These are phyloP conservation scores for Eucalyptus erythrocorys DNA, from an alignment of 345 rosid species.

Conservation along the genomic window DNA sequence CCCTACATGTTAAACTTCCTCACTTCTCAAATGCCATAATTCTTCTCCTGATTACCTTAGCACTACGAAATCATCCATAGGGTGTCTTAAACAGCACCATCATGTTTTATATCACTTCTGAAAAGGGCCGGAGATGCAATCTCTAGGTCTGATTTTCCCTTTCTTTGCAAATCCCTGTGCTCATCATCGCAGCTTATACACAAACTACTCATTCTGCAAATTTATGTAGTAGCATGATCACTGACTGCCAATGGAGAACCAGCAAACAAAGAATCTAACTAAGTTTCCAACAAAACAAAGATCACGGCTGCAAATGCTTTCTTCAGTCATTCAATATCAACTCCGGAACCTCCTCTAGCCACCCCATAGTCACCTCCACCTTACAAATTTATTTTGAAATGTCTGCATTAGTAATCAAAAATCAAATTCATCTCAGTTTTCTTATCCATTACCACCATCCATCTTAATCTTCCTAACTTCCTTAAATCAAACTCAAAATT, in stretches of 20 bases:
- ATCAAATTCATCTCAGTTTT: background rate
- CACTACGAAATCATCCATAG: background rate
- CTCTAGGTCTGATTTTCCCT: background rate
- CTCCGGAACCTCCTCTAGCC: background rate
- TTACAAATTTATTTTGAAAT: background rate
- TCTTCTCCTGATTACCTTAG: background rate
- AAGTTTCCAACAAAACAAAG: background rate
- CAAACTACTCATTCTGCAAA: background rate
- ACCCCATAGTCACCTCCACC: background rate
- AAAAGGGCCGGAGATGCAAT: background rate
- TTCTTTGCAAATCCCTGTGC: background rate
- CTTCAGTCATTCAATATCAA: background rate
- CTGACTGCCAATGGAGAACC: background rate
- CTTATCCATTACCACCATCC: background rate
- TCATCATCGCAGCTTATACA: background rate
- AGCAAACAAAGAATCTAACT: background rate
- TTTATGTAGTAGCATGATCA: background rate
- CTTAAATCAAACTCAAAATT: background rate
- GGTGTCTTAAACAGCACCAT: background rate
- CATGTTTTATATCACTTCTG: background rate
- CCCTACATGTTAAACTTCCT: background rate
- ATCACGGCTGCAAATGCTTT: background rate
- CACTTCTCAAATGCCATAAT: background rate
- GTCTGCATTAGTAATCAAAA: background rate
- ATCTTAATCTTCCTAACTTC: background rate